Evolutionary conservation across 345 rosid genomes (phyloP).

Genomic region (Firmiana major): DNA sequence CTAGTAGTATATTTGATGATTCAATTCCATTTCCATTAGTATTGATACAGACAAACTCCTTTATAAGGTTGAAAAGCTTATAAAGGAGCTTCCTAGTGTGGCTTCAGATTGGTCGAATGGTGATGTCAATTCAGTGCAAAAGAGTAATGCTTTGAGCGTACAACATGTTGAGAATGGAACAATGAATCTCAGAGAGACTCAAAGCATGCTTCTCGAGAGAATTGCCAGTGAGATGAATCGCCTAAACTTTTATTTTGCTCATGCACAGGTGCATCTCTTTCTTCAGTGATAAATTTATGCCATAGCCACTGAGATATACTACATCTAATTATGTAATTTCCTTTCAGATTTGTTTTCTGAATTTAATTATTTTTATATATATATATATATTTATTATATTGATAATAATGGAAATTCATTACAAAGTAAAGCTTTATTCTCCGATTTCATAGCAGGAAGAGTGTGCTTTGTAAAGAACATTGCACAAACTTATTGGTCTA

Average conservation of each 20-base stretch:
- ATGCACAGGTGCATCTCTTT: conserved; percentile 76
- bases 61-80: conserved; percentile 88
- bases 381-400: not conserved
- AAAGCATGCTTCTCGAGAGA: conserved; percentile 95
- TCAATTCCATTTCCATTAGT: not conserved
- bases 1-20: not conserved
- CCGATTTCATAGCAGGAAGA: not conserved
- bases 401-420: not conserved
- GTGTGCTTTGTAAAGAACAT: not conserved
- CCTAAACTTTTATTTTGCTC: conserved; percentile 85
- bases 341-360: conserved; percentile 2
- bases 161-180: conserved; percentile 65
- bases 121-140: conserved; percentile 41
- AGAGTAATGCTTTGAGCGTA: conserved; percentile 37
- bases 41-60: conserved; percentile 2
- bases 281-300: not conserved
- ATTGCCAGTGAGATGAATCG: conserved; percentile 99
- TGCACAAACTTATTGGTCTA: not conserved
- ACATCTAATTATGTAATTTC: not conserved
- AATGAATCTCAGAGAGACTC: conserved; percentile 78
- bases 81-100: conserved; percentile 80
- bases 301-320: not conserved
- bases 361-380: not conserved
- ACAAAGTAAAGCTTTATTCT: not conserved
- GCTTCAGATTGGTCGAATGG: conserved; percentile 82